Evolutionary conservation across 768 basidiomycete species (phyloP).

Genomic region (Lepiota subincarnata): DNA sequence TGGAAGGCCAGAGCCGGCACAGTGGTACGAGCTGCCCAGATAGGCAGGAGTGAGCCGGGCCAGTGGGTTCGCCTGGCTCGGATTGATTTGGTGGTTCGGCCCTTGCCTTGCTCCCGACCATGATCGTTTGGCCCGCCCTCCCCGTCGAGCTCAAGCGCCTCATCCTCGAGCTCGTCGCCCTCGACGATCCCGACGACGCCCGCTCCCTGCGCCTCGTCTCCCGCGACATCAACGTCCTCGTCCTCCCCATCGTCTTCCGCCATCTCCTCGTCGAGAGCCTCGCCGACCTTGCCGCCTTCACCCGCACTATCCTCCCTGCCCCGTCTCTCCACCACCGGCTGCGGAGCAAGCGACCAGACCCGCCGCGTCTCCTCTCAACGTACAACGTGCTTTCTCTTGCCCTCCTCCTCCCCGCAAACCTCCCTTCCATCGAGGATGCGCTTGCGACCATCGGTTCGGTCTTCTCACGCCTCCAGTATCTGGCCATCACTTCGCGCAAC

Average conservation of each 20-base stretch:
- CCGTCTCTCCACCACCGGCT: conserved; percentile 22
- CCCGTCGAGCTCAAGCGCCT: conserved; percentile 31
- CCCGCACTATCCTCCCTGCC: conserved; percentile 26
- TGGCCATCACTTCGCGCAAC: conserved; percentile 30
- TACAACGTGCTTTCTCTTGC: conserved; percentile 30
- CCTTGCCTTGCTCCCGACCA: neutral
- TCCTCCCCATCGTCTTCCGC: conserved; percentile 30
- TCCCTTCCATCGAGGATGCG: conserved; percentile 31
- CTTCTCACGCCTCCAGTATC: conserved; percentile 25
- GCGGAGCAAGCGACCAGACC: conserved; percentile 24
- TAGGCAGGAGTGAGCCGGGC: neutral
- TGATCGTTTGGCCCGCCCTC: conserved; percentile 25
- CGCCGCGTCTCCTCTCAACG: conserved; percentile 26
- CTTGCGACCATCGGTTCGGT: conserved; percentile 28
- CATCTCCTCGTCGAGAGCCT: conserved; percentile 23
- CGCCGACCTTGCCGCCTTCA: conserved; percentile 25
- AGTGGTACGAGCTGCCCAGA: neutral
- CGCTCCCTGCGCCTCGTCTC: conserved; percentile 29
- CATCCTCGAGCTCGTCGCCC: conserved; percentile 26
- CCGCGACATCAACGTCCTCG: conserved; percentile 29
- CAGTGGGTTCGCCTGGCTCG: conserved; percentile 6
- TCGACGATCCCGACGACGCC: conserved; percentile 20
- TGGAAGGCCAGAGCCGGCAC: neutral
- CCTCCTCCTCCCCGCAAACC: conserved; percentile 25
- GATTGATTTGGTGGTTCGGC: conserved; percentile 12